phyloP scores from a whole-genome alignment of 1,284 basidiomycete genomes.

The Volvariella volvacea region DNA sequence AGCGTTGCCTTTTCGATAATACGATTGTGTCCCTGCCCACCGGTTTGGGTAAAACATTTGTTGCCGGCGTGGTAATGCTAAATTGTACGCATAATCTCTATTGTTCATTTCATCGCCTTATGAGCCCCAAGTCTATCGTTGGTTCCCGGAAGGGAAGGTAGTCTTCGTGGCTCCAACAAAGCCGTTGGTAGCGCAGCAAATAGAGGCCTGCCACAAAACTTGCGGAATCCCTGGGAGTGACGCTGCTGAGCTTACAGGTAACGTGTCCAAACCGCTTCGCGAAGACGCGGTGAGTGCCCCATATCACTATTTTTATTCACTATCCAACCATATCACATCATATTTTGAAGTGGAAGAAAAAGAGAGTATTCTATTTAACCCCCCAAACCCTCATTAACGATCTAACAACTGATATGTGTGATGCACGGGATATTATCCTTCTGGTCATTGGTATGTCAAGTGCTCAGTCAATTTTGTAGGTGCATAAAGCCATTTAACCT shows the following conservation, averaged over 20 bases:
- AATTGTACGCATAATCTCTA: conserved; percentile 57
- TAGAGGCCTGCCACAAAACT: conserved; percentile 87
- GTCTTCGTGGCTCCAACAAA: conserved; percentile 96
- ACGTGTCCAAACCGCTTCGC: conserved; percentile 44
- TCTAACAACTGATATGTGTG: conserved; percentile 65
- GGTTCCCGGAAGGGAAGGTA: conserved; percentile 92
- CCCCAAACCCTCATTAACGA: conserved; percentile 96
- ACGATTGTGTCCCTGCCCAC: conserved; percentile 94
- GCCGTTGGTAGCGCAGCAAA: conserved; percentile 93
- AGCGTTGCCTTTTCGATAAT: conserved; percentile 85
- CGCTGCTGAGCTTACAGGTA: conserved; percentile 85
- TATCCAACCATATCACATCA: background rate
- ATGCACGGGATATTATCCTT: conserved; percentile 75
- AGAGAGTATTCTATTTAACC: conserved; percentile 96
- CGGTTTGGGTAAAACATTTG: conserved; percentile 96
- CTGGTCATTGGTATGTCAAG: conserved; percentile 64
- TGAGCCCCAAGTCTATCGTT: conserved; percentile 70
- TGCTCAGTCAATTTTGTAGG: conserved; percentile 2
- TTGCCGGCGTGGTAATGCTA: conserved; percentile 95
- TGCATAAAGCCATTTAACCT: conserved; percentile 2
- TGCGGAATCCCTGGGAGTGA: conserved; percentile 91
- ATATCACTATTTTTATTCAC: background rate
- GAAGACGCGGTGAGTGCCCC: conserved; percentile 51
- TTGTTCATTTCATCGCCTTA: conserved; percentile 2
- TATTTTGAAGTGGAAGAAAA: conserved; percentile 85